These are phyloP conservation scores for Crithidia brevicula DNA, from an alignment of 208 protist species.

Conservation along the genomic window DNA sequence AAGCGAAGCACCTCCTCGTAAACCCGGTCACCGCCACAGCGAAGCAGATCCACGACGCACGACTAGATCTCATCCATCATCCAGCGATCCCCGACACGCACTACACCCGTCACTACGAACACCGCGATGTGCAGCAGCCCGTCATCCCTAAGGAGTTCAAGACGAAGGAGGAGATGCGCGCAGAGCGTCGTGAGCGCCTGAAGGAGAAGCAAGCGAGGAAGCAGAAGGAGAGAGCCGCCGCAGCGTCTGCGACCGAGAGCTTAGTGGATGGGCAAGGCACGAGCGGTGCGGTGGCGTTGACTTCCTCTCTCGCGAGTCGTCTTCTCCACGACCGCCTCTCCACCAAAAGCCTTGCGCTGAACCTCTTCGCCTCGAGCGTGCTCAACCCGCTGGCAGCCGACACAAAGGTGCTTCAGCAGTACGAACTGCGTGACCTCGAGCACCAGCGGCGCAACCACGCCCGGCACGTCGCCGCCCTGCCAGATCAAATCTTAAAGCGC, in stretches of 20 bases:
- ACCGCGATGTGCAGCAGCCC: conserved; percentile 27
- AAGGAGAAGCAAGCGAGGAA: conserved; percentile 51
- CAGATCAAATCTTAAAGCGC: conserved; percentile 74
- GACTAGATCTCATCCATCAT: conserved; percentile 55
- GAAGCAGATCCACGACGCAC: conserved; percentile 21
- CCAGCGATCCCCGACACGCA: conserved; percentile 59
- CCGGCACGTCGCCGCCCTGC: conserved; percentile 77
- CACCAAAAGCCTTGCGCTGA: conserved; percentile 58
- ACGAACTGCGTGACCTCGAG: conserved; percentile 75
- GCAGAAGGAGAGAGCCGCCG: conserved; percentile 42
- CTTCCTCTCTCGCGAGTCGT: conserved; percentile 13
- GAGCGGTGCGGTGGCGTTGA: background rate
- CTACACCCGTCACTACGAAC: conserved; percentile 59
- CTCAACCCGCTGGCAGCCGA: conserved; percentile 77
- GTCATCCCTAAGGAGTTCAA: conserved; percentile 41
- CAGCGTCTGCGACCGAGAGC: background rate
- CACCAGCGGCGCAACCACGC: conserved; percentile 85
- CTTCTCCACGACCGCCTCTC: conserved; percentile 63
- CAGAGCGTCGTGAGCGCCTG: conserved; percentile 63
- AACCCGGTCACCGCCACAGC: conserved; percentile 19
- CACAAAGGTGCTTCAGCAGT: conserved; percentile 65
- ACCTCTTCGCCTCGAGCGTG: conserved; percentile 66
- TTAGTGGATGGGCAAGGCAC: background rate
- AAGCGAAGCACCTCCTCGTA: conserved; percentile 18
- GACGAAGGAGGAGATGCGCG: conserved; percentile 68